Conservation (phyloP, 2,329 filamentous ascomycete genomes). For the Neoascochyta sp. region DNA sequence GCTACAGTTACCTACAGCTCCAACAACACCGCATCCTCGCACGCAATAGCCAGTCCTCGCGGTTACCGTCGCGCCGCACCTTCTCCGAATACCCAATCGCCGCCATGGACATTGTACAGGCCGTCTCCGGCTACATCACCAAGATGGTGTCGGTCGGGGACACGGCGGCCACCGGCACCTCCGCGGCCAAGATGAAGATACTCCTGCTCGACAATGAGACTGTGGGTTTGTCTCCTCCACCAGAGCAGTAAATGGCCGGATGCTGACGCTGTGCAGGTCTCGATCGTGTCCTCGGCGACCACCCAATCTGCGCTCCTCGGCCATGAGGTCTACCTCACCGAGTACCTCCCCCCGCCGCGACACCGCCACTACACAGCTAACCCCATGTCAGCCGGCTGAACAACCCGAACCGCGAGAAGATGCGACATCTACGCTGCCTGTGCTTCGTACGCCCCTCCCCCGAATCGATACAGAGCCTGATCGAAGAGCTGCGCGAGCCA, state of each 20-base stretch:
- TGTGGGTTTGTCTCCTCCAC: slow-evolving; percentile 52
- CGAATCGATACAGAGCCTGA: slow-evolving; percentile 86
- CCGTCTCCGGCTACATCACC: slow-evolving; percentile 89
- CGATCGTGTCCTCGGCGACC: slow-evolving; percentile 89
- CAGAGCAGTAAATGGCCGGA: slow-evolving; percentile 4
- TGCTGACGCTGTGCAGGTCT: slow-evolving; percentile 53
- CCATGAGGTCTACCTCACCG: slow-evolving; percentile 96
- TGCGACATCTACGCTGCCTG: slow-evolving; percentile 91
- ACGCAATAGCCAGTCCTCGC: no score
- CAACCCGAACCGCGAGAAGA: slow-evolving; percentile 86
- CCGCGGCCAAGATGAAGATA: slow-evolving; percentile 96
- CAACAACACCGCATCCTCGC: no score
- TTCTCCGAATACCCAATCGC: no score
- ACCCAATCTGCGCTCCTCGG: slow-evolving; percentile 93
- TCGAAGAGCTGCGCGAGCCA: slow-evolving; percentile 92
- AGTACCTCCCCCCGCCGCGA: slow-evolving; percentile 44
- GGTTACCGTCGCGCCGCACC: no score
- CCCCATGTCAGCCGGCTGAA: slow-evolving; percentile 63
- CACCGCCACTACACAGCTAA: slow-evolving; percentile 18
- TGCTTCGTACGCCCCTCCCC: slow-evolving; percentile 90
- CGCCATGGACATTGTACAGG: slow-evolving; percentile 87
- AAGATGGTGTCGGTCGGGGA: slow-evolving; percentile 91
- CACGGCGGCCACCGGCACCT: slow-evolving; percentile 59
- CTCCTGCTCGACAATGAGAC: slow-evolving; percentile 90
- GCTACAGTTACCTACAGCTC: no score